These are phyloP conservation scores for Flammula alnicola DNA, from an alignment of 1,284 basidiomycete genomes.

Conservation along the genomic window DNA sequence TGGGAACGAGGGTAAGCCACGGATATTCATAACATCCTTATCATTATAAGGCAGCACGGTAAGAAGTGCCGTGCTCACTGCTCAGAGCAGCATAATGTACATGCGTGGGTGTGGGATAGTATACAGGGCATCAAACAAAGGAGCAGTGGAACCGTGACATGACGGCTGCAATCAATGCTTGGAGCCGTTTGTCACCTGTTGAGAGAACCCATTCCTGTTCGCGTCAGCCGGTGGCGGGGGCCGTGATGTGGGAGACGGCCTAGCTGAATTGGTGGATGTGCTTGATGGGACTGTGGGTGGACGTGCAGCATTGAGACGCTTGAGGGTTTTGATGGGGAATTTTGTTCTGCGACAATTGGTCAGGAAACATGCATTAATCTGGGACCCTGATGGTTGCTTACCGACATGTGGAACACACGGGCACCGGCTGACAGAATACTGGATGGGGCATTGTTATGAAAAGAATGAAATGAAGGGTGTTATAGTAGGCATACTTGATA, in stretches of 20 bases:
- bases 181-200: conserved; percentile 22
- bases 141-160: conserved; percentile 1
- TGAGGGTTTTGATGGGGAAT: conserved; percentile 88
- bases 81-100: conserved; percentile 5
- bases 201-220: conserved; percentile 14
- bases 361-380: conserved; percentile 15
- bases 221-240: conserved; percentile 14
- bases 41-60: conserved; percentile 33
- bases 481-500: conserved; percentile 75
- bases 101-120: neutral
- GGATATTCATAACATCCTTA: conserved; percentile 59
- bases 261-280: conserved; percentile 21
- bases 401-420: conserved; percentile 93
- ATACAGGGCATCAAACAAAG: conserved; percentile 5
- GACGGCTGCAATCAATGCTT: conserved; percentile 19
- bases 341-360: conserved; percentile 67
- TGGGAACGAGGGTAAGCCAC: conserved; percentile 31
- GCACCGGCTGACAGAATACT: conserved; percentile 94
- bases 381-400: conserved; percentile 39
- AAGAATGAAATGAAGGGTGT: conserved; percentile 12
- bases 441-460: conserved; percentile 12
- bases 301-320: conserved; percentile 71
- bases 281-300: conserved; percentile 29
- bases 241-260: conserved; percentile 27
- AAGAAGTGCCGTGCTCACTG: too few relatives aligned